These are phyloP conservation scores for Podospora sp. DNA, from an alignment of 495 filamentous ascomycete genomes.

Conservation along the genomic window DNA sequence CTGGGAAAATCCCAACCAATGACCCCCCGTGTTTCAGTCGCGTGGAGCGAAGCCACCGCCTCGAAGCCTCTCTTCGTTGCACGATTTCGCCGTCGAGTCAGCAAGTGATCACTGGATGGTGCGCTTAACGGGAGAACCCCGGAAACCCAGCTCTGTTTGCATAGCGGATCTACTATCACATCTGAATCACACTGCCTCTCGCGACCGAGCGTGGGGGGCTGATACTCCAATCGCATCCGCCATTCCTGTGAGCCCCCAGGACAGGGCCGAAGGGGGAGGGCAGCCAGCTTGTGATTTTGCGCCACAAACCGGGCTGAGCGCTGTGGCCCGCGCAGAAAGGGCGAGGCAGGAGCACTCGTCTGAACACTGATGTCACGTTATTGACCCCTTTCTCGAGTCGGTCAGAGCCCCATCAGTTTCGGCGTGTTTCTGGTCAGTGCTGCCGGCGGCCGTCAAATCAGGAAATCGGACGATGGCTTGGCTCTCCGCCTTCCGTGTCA, in stretches of 20 bases:
- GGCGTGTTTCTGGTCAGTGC: slow-evolving; percentile 13
- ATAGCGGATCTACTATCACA: background rate
- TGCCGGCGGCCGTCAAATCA: slow-evolving; percentile 19
- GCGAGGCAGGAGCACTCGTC: background rate
- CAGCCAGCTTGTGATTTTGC: background rate
- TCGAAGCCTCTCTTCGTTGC: background rate
- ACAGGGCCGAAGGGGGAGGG: background rate
- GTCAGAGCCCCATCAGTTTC: slow-evolving; percentile 12
- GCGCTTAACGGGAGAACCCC: background rate
- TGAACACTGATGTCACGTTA: slow-evolving; percentile 3
- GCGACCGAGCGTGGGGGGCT: background rate
- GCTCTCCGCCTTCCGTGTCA: slow-evolving; percentile 15
- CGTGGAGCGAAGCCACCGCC: slow-evolving; percentile 1
- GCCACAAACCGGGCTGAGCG: background rate
- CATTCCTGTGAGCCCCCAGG: background rate
- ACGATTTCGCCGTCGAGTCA: slow-evolving; percentile 4
- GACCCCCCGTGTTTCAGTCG: background rate
- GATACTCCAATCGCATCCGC: background rate
- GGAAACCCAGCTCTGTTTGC: background rate
- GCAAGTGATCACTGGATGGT: background rate
- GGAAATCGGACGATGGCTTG: slow-evolving; percentile 11
- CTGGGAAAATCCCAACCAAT: background rate
- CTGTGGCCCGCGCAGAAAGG: background rate
- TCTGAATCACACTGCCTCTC: background rate
- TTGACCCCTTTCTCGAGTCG: background rate